Base-by-base conservation (phyloP, 768 basidiomycete genomes). In the Auricularia cornea region DNA sequence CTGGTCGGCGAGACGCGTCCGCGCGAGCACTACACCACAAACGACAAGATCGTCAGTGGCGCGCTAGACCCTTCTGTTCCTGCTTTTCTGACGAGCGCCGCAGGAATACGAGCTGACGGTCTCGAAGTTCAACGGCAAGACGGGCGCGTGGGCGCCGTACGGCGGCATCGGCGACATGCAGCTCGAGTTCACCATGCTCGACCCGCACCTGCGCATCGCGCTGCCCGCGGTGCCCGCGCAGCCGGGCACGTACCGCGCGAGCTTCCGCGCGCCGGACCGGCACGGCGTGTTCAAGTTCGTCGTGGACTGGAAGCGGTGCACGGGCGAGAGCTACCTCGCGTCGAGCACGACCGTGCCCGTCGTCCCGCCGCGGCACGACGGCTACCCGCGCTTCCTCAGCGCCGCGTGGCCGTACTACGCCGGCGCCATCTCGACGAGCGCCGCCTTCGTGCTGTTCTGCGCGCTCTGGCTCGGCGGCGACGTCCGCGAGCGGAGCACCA, bases 211-310 rank as follows among this genome's bases (percentile, higher is more conserved):
- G 64, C 92, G 97, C 38, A 92, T 87, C 16, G 76, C 88, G 6
- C 81, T 99, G 11, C 78, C 74, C 12, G 80, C 88, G 12, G 83
- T 85, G 10, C 61, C 77, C 3, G 82, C 81, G 1, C 66, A 75
- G 29, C 83, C 87, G 2, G 88, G 89, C 28, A 79, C 82, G 68
- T 98, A 94, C 77, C 81, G 84, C 16, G 84, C 86, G n/a, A 84
- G 83, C 16, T 96, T 99, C 86, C 86, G 85, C 48, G 88, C 86
- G 2, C 97, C 97, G 6, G 96, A 98, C 75, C 81, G 95, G 61
- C 97, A 99, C 72, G 97, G 97, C 28, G 97, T 99, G 18, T 99
- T 96, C 84, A 98, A 98, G 72, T 95, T 98, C 71, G 80, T 93
- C n/a, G 76, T 97, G 52, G 84, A 95, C 74, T 86, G 93, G 78